phyloP scores from a whole-genome alignment of 306 rosid species.

The Abrus precatorius region DNA sequence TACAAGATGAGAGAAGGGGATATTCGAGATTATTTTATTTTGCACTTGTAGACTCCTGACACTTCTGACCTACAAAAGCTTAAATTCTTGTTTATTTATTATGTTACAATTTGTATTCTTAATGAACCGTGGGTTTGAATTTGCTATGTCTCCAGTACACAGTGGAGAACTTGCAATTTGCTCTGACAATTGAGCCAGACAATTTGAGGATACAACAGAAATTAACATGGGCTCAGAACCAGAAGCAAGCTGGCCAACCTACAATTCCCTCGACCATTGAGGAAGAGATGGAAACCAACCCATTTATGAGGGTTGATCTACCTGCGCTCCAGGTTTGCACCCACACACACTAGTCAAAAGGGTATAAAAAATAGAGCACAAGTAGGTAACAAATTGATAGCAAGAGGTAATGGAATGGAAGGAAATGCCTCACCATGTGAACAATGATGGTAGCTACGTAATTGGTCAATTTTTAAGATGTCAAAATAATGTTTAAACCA shows the following conservation, averaged over 20 bases:
- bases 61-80: constrained; percentile 8
- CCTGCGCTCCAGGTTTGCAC: constrained; percentile 70
- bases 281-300: constrained; percentile 81
- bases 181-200: constrained; percentile 39
- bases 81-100: constrained; percentile 2
- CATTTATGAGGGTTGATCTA: constrained; percentile 78
- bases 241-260: constrained; percentile 66
- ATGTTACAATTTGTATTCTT: not conserved
- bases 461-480: no score
- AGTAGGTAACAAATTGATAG: not conserved
- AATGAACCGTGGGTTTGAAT: not conserved
- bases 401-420: not conserved
- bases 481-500: no score
- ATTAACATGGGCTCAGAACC: constrained; percentile 73
- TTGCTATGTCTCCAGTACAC: constrained; percentile 20
- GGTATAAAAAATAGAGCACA: not conserved
- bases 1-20: not conserved
- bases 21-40: not conserved
- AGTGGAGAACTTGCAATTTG: constrained; percentile 43
- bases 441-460: no score
- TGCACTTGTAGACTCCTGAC: not conserved
- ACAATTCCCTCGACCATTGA: constrained; percentile 79
- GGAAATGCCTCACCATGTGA: no score
- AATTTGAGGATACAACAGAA: constrained; percentile 54
- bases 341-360: not conserved